These are phyloP conservation scores for Neurospora sp. DNA, from an alignment of 495 filamentous ascomycete genomes.

Conservation along the genomic window DNA sequence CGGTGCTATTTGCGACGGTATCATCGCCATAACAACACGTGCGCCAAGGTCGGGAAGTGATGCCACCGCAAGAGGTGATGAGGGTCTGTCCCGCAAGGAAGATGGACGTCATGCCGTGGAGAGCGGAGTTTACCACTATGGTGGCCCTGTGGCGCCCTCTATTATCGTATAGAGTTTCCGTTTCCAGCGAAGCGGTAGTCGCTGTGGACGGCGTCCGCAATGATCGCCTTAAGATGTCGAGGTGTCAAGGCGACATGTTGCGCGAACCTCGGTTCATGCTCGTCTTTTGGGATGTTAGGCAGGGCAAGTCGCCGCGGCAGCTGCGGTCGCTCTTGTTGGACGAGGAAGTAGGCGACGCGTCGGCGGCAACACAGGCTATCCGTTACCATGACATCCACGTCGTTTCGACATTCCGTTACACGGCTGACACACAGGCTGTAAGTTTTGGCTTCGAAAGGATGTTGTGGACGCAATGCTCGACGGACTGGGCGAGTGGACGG, in stretches of 20 bases:
- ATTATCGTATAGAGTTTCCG: slow-evolving; percentile 19
- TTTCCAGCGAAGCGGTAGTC: slow-evolving; percentile 7
- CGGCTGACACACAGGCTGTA: slow-evolving; percentile 7
- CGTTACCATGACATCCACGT: slow-evolving; percentile 14
- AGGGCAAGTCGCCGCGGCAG: neutral
- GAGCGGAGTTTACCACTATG: slow-evolving; percentile 22
- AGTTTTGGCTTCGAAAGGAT: slow-evolving; percentile 23
- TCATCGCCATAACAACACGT: slow-evolving; percentile 18
- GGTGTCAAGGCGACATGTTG: neutral
- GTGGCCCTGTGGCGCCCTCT: slow-evolving; percentile 18
- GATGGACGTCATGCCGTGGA: slow-evolving; percentile 18
- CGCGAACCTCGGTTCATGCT: slow-evolving; percentile 17
- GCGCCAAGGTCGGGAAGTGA: slow-evolving; percentile 10
- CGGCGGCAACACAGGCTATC: neutral
- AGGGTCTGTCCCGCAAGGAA: slow-evolving; percentile 3
- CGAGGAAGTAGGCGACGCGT: slow-evolving; percentile 9
- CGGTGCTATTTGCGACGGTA: slow-evolving; percentile 12
- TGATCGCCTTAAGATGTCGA: slow-evolving; percentile 13
- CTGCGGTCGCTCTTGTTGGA: slow-evolving; percentile 5
- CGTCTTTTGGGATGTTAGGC: slow-evolving; percentile 16
- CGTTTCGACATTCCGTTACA: slow-evolving; percentile 18
- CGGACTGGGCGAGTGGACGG: slow-evolving; percentile 13
- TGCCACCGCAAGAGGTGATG: slow-evolving; percentile 6
- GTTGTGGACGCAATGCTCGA: slow-evolving; percentile 12
- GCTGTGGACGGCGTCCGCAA: slow-evolving; percentile 15